phyloP scores from a whole-genome alignment of 768 basidiomycete genomes.

The Gloeophyllum trabeum region DNA sequence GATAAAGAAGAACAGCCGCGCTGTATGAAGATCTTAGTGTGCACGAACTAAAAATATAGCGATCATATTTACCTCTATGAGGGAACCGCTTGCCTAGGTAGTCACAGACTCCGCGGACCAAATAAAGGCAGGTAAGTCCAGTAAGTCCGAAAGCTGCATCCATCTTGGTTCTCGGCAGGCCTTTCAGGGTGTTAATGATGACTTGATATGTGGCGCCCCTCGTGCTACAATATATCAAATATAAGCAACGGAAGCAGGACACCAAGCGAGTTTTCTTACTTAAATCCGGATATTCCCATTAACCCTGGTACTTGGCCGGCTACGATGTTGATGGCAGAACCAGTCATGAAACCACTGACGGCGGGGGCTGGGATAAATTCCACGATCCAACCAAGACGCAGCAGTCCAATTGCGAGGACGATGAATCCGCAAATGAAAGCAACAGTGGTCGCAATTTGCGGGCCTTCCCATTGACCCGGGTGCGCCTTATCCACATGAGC shows the following conservation, averaged over 20 bases:
- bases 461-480: conserved; percentile 47
- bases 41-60: background rate
- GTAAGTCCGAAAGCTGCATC: conserved; percentile 90
- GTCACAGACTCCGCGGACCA: conserved; percentile 49
- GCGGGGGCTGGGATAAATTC: conserved; percentile 88
- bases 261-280: conserved; percentile 56
- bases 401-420: conserved; percentile 78
- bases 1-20: conserved; percentile 67
- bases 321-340: conserved; percentile 90
- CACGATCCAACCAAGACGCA: conserved; percentile 88
- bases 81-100: conserved; percentile 48
- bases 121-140: conserved; percentile 60
- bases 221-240: conserved; percentile 45
- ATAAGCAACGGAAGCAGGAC: conserved; percentile 1
- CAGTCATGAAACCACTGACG: conserved; percentile 92
- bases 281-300: conserved; percentile 79
- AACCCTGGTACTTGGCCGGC: conserved; percentile 82
- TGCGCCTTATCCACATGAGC: conserved; percentile 40
- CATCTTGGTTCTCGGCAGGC: conserved; percentile 53
- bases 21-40: conserved; percentile 20
- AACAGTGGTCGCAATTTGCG: conserved; percentile 74
- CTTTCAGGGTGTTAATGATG: conserved; percentile 88
- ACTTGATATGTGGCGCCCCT: conserved; percentile 77
- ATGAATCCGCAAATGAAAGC: conserved; percentile 89
- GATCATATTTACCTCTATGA: conserved; percentile 31